phyloP scores from a whole-genome alignment of 2,329 filamentous ascomycete genomes.

The Ophiocordyceps australis region DNA sequence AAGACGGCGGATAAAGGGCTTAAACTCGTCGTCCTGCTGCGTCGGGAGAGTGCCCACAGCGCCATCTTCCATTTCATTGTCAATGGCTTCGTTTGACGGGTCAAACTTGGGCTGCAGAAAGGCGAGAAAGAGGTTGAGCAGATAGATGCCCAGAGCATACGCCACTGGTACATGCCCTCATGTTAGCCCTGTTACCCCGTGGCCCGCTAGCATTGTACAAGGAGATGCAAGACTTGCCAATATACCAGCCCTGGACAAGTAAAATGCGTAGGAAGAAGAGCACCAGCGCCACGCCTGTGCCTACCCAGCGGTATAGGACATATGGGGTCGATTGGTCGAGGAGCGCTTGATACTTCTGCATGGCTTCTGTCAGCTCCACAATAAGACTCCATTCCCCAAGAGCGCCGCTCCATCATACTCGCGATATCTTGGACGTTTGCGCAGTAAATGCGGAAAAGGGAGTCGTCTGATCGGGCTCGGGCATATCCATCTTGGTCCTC shows the following conservation, averaged over 20 bases:
- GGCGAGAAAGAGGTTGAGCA: slow-evolving; percentile 96
- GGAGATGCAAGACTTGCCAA: no score
- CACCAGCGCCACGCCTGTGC: slow-evolving; percentile 57
- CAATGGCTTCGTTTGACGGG: slow-evolving; percentile 75
- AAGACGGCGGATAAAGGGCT: slow-evolving; percentile 85
- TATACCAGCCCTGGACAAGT: slow-evolving; percentile 94
- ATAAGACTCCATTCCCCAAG: background rate
- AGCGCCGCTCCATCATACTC: slow-evolving; percentile 29
- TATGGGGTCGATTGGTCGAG: slow-evolving; percentile 88
- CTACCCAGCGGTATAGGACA: slow-evolving; percentile 76
- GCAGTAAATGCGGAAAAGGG: slow-evolving; percentile 80
- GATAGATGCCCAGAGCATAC: slow-evolving; percentile 95
- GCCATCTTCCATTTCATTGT: slow-evolving; percentile 94
- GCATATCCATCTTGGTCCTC: slow-evolving; percentile 73
- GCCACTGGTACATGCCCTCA: no score
- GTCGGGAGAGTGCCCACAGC: slow-evolving; percentile 68
- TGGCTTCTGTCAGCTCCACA: slow-evolving; percentile 1
- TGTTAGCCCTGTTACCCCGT: no score
- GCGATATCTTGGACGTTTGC: slow-evolving; percentile 60
- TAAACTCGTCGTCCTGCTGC: slow-evolving; percentile 94
- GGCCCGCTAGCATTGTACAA: no score
- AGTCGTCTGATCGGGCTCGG: slow-evolving; percentile 75
- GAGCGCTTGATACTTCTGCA: slow-evolving; percentile 79
- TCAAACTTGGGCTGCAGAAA: slow-evolving; percentile 98
- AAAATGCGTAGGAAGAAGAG: slow-evolving; percentile 83